Evolutionary conservation across 805 yeast species (phyloP).

Genomic region (Sugiyamaella smithiae): DNA sequence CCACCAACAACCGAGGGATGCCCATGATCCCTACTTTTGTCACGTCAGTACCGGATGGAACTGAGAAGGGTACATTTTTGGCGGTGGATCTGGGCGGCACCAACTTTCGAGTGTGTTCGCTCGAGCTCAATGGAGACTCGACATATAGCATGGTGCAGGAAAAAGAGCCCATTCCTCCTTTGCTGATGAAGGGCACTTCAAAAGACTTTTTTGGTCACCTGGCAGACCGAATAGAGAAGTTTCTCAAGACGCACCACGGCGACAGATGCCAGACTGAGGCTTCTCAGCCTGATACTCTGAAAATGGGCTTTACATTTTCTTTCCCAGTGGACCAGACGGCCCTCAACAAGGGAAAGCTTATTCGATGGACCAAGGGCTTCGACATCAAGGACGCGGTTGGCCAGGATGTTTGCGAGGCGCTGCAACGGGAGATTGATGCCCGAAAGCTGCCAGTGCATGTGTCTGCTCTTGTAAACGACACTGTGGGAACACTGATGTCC

Average conservation of each 20-base stretch:
- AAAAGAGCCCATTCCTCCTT: conserved; percentile 76
- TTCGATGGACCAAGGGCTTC: conserved; percentile 97
- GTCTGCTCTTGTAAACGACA: conserved; percentile 91
- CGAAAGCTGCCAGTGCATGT: conserved; percentile 57
- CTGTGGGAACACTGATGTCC: conserved; percentile 89
- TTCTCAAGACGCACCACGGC: conserved; percentile 64
- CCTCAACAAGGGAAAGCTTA: conserved; percentile 70
- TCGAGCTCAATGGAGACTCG: conserved; percentile 56
- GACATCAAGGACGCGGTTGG: conserved; percentile 82
- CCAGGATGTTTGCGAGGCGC: conserved; percentile 69
- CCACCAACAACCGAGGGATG: conserved; percentile 30
- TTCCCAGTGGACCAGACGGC: conserved; percentile 90
- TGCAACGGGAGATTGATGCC: conserved; percentile 66
- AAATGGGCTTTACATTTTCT: conserved; percentile 89
- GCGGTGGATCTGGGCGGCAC: conserved; percentile 98
- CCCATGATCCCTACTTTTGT: conserved; percentile 91
- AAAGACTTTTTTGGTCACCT: conserved; percentile 70
- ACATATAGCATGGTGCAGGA: conserved; percentile 74
- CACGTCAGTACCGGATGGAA: conserved; percentile 79
- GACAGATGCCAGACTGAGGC: conserved; percentile 35
- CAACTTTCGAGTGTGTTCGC: conserved; percentile 91
- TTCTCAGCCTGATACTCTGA: conserved; percentile 39
- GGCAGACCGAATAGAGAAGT: conserved; percentile 65
- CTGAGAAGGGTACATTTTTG: conserved; percentile 73
- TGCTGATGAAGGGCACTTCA: conserved; percentile 61